Evolutionary conservation across 1,139 yeast species (phyloP).

Genomic region (Scheffersomyces titani): DNA sequence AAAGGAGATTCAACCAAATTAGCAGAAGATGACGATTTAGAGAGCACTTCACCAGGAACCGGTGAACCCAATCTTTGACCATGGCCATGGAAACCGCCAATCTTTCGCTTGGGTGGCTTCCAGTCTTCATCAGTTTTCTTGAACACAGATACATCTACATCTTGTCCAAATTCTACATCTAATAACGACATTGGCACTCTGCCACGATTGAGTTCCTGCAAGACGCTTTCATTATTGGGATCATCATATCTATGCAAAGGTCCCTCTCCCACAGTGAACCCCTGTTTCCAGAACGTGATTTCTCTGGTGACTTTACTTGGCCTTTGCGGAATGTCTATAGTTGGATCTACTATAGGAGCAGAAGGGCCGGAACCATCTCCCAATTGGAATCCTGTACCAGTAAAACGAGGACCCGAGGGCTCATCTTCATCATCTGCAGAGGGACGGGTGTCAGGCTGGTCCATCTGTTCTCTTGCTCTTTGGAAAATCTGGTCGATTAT

Average conservation of each 20-base stretch:
- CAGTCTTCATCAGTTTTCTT: constrained; percentile 82
- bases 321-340: constrained; percentile 27
- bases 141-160: constrained; percentile 90
- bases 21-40: constrained; percentile 17
- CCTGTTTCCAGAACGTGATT: constrained; percentile 94
- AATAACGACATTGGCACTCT: constrained; percentile 88
- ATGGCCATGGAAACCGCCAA: constrained; percentile 74
- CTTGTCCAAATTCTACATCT: constrained; percentile 86
- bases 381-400: constrained; percentile 79
- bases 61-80: constrained; percentile 95
- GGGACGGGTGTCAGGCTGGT: constrained; percentile 45
- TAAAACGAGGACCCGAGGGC: constrained; percentile 31
- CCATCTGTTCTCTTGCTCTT: constrained; percentile 46
- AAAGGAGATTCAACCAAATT: constrained; percentile 15
- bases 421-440: constrained; percentile 26
- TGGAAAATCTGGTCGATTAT: constrained; percentile 48
- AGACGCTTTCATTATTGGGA: constrained; percentile 74
- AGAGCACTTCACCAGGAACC: constrained; percentile 63
- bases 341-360: constrained; percentile 32
- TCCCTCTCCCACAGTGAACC: constrained; percentile 94
- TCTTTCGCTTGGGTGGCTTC: constrained; percentile 64
- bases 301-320: constrained; percentile 64
- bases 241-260: constrained; percentile 85
- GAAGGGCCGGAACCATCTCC: constrained; percentile 64
- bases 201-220: constrained; percentile 83